These are phyloP conservation scores for Botrytis elliptica DNA, from an alignment of 2,329 filamentous ascomycete genomes.

Conservation along the genomic window DNA sequence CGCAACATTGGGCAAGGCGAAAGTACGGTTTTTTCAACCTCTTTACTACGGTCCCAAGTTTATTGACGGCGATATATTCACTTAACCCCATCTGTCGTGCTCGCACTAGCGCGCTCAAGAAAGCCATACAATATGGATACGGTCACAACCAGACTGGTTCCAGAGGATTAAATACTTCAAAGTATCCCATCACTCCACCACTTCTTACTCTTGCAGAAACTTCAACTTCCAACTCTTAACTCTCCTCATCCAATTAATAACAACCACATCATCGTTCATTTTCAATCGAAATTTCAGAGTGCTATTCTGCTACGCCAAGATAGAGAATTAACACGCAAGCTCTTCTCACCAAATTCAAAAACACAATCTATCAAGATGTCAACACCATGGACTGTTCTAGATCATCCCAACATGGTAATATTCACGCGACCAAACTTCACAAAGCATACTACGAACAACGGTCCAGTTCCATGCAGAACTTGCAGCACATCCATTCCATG, in stretches of 20 bases:
- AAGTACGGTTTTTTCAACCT: neutral
- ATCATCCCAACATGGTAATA: neutral
- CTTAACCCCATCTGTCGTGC: neutral
- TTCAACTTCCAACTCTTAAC: neutral
- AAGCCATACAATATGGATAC: neutral
- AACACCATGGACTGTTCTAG: neutral
- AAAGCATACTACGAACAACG: neutral
- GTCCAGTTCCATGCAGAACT: neutral
- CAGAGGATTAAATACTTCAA: neutral
- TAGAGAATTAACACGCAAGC: neutral
- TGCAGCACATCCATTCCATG: neutral
- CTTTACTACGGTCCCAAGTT: neutral
- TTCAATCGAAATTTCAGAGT: neutral
- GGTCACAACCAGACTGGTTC: neutral
- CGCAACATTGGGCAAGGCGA: too few relatives aligned
- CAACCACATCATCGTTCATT: neutral
- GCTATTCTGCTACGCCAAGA: neutral
- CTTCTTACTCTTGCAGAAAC: neutral
- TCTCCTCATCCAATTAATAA: too few relatives aligned
- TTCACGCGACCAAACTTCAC: neutral
- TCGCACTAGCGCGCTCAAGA: too few relatives aligned
- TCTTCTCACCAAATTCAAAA: neutral
- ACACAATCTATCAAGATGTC: neutral
- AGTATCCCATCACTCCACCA: neutral
- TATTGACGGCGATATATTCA: neutral